Percentiles rank a stretch among this genome's conserved stretches.
Evolutionary conservation across 129 eudicot genomes (phyloP).

Genomic region (Kitagawia praeruptora): DNA sequence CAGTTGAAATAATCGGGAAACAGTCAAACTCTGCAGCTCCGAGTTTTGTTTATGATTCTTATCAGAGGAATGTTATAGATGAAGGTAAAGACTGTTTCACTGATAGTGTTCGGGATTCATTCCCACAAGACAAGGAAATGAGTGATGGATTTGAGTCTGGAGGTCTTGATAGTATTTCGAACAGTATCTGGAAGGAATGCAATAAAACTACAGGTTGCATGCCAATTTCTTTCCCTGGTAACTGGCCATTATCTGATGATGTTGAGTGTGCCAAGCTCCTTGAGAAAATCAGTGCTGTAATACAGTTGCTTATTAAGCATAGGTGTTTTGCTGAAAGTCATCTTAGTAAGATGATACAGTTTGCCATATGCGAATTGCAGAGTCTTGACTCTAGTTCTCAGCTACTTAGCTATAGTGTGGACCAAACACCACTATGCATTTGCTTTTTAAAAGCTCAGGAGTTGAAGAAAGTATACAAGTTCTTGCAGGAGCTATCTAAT

Average conservation of each 20-base stretch:
- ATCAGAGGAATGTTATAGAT: slow-evolving; percentile 12
- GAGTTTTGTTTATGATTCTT: slow-evolving; percentile 18
- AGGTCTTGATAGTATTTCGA: slow-evolving; percentile 27
- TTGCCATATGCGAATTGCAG: slow-evolving; percentile 70
- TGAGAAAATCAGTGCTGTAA: slow-evolving; percentile 52
- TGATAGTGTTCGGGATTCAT: slow-evolving; percentile 50
- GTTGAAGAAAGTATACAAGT: slow-evolving; percentile 62
- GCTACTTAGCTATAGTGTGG: slow-evolving; percentile 52
- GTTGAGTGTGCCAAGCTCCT: slow-evolving; percentile 77
- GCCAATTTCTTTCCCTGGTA: slow-evolving; percentile 35
- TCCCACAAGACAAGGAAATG: slow-evolving; percentile 24
- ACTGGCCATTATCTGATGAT: slow-evolving; percentile 81
- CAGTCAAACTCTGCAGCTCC: slow-evolving; percentile 31
- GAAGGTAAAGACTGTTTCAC: slow-evolving; percentile 31
- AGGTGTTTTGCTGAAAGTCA: slow-evolving; percentile 69
- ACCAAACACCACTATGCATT: slow-evolving; percentile 82
- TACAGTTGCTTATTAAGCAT: slow-evolving; percentile 53
- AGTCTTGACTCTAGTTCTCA: slow-evolving; percentile 42
- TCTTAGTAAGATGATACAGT: slow-evolving; percentile 74
- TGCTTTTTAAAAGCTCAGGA: slow-evolving; percentile 75
- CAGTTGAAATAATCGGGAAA: slow-evolving; percentile 45
- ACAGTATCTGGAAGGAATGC: slow-evolving; percentile 42
- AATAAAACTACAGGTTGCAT: slow-evolving; percentile 30
- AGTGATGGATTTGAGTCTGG: slow-evolving; percentile 31
- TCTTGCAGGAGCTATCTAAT: slow-evolving; percentile 64